A percentile compares a stretch with the other conserved stretches of the same genome.
phyloP scores from a whole-genome alignment of 1,284 basidiomycete species.

The Ganoderma leucocontextum region DNA sequence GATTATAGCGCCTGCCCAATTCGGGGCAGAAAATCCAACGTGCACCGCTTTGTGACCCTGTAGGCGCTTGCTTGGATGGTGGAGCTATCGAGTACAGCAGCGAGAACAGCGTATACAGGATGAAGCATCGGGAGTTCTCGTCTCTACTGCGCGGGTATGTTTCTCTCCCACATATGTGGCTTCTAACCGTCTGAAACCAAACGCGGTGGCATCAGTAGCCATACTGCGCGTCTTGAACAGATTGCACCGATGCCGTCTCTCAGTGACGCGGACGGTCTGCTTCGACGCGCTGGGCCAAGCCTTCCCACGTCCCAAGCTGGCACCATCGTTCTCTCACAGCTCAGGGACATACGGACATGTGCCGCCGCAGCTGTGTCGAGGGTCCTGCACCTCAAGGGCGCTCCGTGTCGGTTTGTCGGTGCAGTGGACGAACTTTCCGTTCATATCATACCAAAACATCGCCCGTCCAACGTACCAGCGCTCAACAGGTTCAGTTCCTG shows the following conservation, averaged over 20 bases:
- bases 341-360: constrained; percentile 1
- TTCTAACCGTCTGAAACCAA: background rate
- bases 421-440: background rate
- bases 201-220: background rate
- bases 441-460: background rate
- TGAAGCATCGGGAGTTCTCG: background rate
- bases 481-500: background rate
- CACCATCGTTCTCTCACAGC: background rate
- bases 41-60: constrained; percentile 6
- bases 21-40: background rate
- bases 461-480: background rate
- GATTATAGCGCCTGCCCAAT: constrained; percentile 4
- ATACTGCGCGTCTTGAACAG: background rate
- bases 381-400: background rate
- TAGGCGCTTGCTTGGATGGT: background rate
- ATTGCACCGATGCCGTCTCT: background rate
- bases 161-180: background rate
- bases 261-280: background rate
- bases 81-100: background rate
- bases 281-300: background rate
- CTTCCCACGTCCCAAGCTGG: background rate
- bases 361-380: background rate
- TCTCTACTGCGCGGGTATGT: background rate
- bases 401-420: background rate
- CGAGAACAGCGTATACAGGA: background rate